Evolutionary conservation across 208 protist genomes (phyloP), one percentile per base, ranked within the genome.

Genomic region (Acanthamoeba royreba): DNA sequence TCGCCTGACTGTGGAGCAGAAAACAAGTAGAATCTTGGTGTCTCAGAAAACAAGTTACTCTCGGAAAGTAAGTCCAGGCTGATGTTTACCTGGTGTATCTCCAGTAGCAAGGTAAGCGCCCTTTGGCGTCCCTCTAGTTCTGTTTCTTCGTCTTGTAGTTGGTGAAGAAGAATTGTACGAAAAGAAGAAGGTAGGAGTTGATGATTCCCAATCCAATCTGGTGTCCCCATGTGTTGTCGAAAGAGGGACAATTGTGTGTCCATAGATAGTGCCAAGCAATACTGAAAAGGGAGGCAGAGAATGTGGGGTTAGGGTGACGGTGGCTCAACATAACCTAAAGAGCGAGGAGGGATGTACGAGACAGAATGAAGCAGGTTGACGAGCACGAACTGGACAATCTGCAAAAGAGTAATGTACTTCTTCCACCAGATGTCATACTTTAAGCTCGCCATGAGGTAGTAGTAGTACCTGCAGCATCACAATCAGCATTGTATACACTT

Each of bases 381-480:
- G 87, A 92, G 53, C 17, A 92, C 47, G 40, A 92, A 92, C 87
- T 92, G 87, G 28, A 81, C 49, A 28, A 94, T 94, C 49, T 94
- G 91, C 8, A 87, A 42, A 9, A 17, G 69, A 5, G 92, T 94
- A 15, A 94, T 55, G 92, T 94, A 92, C 49, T 92, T 89, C 92
- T 94, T 94, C 92, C 92, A 94, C 92, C 92, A 94, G 83, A 81
- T 53, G 42, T 94, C 40, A 17, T 63, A 31, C 47, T 58, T 74
- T 13, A 92, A 28, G 92, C 45, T 61, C 28, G 72, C 58, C 55
- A 88, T 4, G 52, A 92, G 53, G 55, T 85, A 92, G 46, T 94
- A 94, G 81, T 94, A 94, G 47, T 94, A 90, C 83, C 83, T 90
- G 52, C n/a, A 42, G n/a, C n/a, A n/a, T n/a, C 15, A 35, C 9